Conservation (phyloP, 768 basidiomycete species). For the Agaricus sinodeliciosus region DNA sequence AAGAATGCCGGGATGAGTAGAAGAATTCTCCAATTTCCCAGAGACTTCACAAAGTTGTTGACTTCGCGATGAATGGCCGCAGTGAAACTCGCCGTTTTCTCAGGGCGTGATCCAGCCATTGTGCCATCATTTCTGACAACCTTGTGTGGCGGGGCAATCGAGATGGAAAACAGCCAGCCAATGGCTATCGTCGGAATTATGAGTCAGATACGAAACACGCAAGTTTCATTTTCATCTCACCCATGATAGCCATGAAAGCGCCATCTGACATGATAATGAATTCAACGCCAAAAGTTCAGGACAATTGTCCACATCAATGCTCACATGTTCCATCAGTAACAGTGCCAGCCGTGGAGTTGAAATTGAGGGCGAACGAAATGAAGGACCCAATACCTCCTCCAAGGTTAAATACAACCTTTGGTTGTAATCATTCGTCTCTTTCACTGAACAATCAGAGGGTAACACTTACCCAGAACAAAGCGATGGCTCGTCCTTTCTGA, state of each 20-base stretch:
- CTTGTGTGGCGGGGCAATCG: conserved; percentile 20
- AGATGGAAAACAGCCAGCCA: conserved; percentile 19
- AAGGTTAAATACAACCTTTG: conserved; percentile 23
- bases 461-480: conserved; percentile 19
- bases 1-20: conserved; percentile 23
- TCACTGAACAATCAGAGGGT: not conserved
- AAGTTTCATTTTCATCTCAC: conserved; percentile 12
- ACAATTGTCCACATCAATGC: not conserved
- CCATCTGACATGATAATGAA: conserved; percentile 13
- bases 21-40: conserved; percentile 21
- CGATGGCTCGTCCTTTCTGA: conserved; percentile 21
- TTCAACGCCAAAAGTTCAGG: not conserved
- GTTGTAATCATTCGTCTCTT: not conserved
- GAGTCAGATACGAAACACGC: not conserved
- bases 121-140: conserved; percentile 21
- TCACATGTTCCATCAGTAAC: conserved; percentile 24
- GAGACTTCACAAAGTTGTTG: conserved; percentile 15
- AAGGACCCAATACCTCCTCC: conserved; percentile 24
- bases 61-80: conserved; percentile 16
- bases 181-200: conserved; percentile 10
- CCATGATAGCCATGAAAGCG: conserved; percentile 24
- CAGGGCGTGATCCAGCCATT: conserved; percentile 17
- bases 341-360: conserved; percentile 20
- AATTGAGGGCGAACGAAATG: conserved; percentile 23
- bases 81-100: conserved; percentile 10